phyloP scores from a whole-genome alignment of 2,329 filamentous ascomycete species.

The Colletotrichum sp. region DNA sequence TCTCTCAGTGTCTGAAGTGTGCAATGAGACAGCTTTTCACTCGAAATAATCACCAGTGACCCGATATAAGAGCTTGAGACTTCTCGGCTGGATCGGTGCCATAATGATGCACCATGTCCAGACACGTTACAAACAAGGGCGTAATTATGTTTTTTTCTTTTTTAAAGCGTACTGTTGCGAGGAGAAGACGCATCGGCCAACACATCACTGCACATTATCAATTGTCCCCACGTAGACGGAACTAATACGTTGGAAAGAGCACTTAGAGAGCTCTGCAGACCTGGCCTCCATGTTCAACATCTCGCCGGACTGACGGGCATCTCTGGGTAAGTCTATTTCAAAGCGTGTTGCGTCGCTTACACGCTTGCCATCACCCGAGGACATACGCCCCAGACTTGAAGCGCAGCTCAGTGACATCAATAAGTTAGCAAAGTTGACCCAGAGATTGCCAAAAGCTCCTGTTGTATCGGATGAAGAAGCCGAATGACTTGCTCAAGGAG shows the following conservation, averaged over 20 bases:
- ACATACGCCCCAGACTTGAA: background rate
- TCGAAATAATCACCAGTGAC: background rate
- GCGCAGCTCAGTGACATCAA: background rate
- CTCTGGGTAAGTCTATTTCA: background rate
- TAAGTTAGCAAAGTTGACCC: background rate
- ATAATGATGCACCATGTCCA: background rate
- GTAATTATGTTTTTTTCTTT: background rate
- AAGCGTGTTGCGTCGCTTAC: background rate
- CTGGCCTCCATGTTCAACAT: background rate
- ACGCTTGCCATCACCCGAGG: background rate
- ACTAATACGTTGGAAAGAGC: background rate
- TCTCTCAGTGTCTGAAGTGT: background rate
- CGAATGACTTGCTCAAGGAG: background rate
- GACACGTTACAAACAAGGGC: background rate
- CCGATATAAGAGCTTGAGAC: background rate
- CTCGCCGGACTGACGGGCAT: background rate
- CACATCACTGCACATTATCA: background rate
- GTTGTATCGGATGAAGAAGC: background rate
- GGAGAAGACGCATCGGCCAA: background rate
- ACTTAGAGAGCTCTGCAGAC: background rate
- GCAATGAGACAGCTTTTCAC: background rate
- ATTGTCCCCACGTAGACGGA: background rate
- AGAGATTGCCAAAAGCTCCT: background rate
- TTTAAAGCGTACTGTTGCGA: background rate
- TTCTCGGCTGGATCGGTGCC: too few species aligned